Percentiles rank a stretch among this genome's conserved stretches.
Conservation (phyloP, 192 early-diverging fungal genomes). For the Rhizophagus clarus region DNA sequence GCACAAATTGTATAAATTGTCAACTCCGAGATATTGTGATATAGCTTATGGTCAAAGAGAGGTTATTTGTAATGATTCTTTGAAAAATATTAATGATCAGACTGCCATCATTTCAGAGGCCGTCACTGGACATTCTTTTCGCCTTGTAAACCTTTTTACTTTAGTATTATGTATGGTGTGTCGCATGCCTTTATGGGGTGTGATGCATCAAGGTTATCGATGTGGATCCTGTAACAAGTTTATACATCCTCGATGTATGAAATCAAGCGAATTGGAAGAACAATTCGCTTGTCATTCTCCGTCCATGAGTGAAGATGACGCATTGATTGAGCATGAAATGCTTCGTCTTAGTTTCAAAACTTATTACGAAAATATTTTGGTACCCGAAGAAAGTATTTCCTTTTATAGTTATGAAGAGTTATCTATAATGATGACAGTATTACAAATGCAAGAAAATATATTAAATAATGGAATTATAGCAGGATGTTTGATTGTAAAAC, state of each 20-base stretch:
- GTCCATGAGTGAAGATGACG: constrained; percentile 36
- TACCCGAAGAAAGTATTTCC: constrained; percentile 32
- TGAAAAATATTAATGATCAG: background rate
- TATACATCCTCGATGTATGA: constrained; percentile 47
- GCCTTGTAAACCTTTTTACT: constrained; percentile 56
- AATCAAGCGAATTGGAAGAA: constrained; percentile 8
- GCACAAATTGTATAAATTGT: constrained; percentile 47
- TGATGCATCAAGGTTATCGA: constrained; percentile 56
- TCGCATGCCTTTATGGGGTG: constrained; percentile 56
- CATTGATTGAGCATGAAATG: constrained; percentile 38
- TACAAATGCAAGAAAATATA: constrained; percentile 44
- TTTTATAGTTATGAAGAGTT: constrained; percentile 40
- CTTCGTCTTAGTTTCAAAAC: constrained; percentile 41
- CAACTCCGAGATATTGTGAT: constrained; percentile 48
- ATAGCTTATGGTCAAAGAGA: constrained; percentile 31
- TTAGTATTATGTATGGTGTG: constrained; percentile 54
- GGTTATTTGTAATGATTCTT: constrained; percentile 7
- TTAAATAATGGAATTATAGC: constrained; percentile 40
- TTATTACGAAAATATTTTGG: constrained; percentile 36
- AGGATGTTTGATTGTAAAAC: constrained; percentile 38
- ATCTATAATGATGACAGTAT: constrained; percentile 34
- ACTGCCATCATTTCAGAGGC: constrained; percentile 17
- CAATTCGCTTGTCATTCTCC: background rate
- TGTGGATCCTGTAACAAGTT: constrained; percentile 54
- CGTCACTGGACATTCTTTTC: constrained; percentile 50